A percentile compares a stretch with the other conserved stretches of the same genome.
These are phyloP conservation scores for Gentiana straminea DNA, from an alignment of 257 asterid genomes.

Conservation along the genomic window DNA sequence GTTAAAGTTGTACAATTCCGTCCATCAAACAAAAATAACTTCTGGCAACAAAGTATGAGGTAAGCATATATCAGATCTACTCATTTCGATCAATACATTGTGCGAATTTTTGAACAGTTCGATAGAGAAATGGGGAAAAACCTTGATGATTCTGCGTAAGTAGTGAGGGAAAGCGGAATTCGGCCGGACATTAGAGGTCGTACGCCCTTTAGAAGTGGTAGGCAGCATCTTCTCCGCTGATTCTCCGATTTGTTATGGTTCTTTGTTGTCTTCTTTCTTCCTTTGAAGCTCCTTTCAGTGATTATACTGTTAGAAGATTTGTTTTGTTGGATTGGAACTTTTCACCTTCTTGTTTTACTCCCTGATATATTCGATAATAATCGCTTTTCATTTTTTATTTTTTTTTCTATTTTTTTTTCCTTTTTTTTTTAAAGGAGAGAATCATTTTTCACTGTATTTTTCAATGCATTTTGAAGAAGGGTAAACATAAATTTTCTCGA, in stretches of 20 bases:
- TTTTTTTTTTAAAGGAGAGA: too few relatives aligned
- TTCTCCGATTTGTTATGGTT: conserved; percentile 1
- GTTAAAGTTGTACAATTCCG: too few relatives aligned
- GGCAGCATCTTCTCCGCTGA: conserved; percentile 58
- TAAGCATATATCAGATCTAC: conserved; percentile 17
- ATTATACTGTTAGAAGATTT: neutral
- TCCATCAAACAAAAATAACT: neutral
- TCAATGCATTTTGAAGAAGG: too few relatives aligned
- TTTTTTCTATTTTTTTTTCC: too few relatives aligned
- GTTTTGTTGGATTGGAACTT: conserved; percentile 1
- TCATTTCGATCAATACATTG: neutral
- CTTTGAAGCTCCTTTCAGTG: too few relatives aligned
- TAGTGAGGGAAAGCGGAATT: conserved; percentile 67
- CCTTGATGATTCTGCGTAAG: conserved; percentile 93
- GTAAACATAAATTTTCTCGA: too few relatives aligned
- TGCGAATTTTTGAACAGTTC: too few relatives aligned
- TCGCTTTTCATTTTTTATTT: too few relatives aligned
- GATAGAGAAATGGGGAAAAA: conserved; percentile 3
- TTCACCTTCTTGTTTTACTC: too few relatives aligned
- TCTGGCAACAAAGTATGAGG: neutral
- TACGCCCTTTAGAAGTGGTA: conserved; percentile 68
- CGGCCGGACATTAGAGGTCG: conserved; percentile 59
- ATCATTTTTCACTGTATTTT: too few relatives aligned
- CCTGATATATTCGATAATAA: too few relatives aligned
- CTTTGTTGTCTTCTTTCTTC: conserved; percentile 3